Evolutionary conservation across 2,329 filamentous ascomycete species (phyloP).

Genomic region (Hypoxylon sp.): DNA sequence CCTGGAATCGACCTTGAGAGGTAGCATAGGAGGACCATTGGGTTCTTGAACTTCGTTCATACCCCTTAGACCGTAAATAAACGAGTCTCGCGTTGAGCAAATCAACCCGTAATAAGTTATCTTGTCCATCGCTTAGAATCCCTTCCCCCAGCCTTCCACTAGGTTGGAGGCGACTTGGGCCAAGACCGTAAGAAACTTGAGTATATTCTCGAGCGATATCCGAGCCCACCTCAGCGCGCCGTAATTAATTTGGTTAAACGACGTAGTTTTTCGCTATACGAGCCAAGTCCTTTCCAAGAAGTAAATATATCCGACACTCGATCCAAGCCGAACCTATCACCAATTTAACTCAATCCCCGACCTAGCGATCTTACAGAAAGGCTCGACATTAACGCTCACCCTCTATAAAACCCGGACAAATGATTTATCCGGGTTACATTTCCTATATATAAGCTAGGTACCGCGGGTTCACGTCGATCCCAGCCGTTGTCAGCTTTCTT

Average conservation of each 20-base stretch:
- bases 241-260: neutral
- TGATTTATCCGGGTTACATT: too few relatives aligned
- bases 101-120: too few relatives aligned
- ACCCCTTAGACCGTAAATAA: constrained; percentile 39
- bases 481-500: too few relatives aligned
- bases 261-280: neutral
- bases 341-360: neutral
- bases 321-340: neutral
- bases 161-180: too few relatives aligned
- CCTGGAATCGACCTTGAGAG: neutral
- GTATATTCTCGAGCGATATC: neutral
- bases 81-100: constrained; percentile 30
- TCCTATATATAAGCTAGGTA: too few relatives aligned
- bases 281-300: neutral
- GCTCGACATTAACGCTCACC: constrained; percentile 27
- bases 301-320: neutral
- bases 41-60: constrained; percentile 31
- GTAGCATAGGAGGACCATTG: constrained; percentile 13
- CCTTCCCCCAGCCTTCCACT: too few relatives aligned
- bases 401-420: too few relatives aligned
- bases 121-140: too few relatives aligned
- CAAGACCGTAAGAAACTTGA: too few relatives aligned
- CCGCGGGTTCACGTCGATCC: too few relatives aligned
- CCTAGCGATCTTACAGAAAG: constrained; percentile 30
- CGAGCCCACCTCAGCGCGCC: neutral